Conservation (phyloP, 208 protist species). For the Crithidia sp. region DNA sequence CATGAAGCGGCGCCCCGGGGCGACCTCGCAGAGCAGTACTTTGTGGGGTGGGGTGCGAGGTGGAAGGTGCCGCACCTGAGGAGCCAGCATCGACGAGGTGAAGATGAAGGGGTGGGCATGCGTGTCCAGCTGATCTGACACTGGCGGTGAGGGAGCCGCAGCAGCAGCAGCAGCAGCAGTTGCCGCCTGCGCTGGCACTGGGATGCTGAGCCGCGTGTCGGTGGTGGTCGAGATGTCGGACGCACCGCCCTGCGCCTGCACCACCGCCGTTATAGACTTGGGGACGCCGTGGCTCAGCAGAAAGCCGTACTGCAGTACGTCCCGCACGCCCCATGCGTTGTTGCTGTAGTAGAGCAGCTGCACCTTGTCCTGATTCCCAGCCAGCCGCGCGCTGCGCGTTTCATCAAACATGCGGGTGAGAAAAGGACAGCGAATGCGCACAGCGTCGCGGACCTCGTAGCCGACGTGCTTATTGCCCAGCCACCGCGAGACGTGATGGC, state of each 20-base stretch:
- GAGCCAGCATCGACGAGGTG: constrained; percentile 56
- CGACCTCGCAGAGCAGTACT: constrained; percentile 78
- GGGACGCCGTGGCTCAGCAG: constrained; percentile 32
- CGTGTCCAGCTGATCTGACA: constrained; percentile 16
- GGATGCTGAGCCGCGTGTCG: constrained; percentile 20
- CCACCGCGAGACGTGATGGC: constrained; percentile 43
- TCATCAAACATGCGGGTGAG: constrained; percentile 37
- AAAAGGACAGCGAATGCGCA: constrained; percentile 50
- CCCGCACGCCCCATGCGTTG: constrained; percentile 53
- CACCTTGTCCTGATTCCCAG: constrained; percentile 40
- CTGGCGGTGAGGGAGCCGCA: not conserved
- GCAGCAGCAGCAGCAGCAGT: not conserved
- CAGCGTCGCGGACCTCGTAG: constrained; percentile 47
- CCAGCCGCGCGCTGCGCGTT: constrained; percentile 19
- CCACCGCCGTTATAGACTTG: constrained; percentile 7
- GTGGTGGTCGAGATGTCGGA: constrained; percentile 8
- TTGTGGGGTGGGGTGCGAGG: constrained; percentile 42
- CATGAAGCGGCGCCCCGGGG: constrained; percentile 46
- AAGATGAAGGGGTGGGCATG: constrained; percentile 55
- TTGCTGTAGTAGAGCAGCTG: constrained; percentile 84
- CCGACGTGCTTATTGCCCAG: constrained; percentile 48
- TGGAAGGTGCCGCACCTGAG: constrained; percentile 35
- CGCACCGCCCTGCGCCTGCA: constrained; percentile 12
- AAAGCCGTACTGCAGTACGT: constrained; percentile 70
- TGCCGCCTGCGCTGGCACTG: not conserved